These are phyloP conservation scores for Neophaeococcomyces mojaviensis DNA, from an alignment of 2,329 filamentous ascomycete species.

Conservation along the genomic window DNA sequence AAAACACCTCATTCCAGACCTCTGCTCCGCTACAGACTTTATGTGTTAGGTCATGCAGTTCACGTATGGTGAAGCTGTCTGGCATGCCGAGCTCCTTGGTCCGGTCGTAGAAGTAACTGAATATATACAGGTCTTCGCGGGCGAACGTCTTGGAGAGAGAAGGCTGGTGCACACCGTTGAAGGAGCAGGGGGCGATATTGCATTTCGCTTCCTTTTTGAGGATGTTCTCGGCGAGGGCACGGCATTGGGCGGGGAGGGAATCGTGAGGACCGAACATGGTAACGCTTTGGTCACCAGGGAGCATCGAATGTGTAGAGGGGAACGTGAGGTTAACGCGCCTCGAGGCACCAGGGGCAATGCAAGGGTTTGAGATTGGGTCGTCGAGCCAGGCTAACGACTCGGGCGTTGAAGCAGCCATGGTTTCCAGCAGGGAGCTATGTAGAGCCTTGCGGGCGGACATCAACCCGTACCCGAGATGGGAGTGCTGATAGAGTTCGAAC, in stretches of 20 bases:
- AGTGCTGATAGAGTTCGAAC: slow-evolving; percentile 95
- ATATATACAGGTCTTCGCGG: slow-evolving; percentile 86
- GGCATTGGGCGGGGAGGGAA: slow-evolving; percentile 76
- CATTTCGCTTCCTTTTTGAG: slow-evolving; percentile 80
- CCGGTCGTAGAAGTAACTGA: slow-evolving; percentile 97
- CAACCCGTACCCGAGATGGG: slow-evolving; percentile 90
- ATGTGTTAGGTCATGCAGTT: slow-evolving; percentile 77
- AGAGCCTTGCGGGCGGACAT: slow-evolving; percentile 90
- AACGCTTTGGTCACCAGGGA: slow-evolving; percentile 60
- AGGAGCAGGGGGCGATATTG: slow-evolving; percentile 83
- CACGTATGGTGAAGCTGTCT: slow-evolving; percentile 86
- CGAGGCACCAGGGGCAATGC: slow-evolving; percentile 72
- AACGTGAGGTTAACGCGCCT: slow-evolving; percentile 68
- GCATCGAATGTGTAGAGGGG: slow-evolving; percentile 51
- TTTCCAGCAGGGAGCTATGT: slow-evolving; percentile 66
- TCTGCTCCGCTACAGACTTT: slow-evolving; percentile 74
- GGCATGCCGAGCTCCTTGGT: slow-evolving; percentile 93
- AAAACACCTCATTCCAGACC: slow-evolving; percentile 69
- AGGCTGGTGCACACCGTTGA: slow-evolving; percentile 95
- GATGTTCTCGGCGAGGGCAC: slow-evolving; percentile 80
- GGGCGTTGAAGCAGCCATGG: slow-evolving; percentile 58
- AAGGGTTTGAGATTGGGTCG: slow-evolving; percentile 70
- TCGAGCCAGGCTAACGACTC: slow-evolving; percentile 60
- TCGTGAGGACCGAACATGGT: slow-evolving; percentile 81
- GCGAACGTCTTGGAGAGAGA: slow-evolving; percentile 86